These are phyloP conservation scores for Arabidopsis suecica DNA, from an alignment of 345 rosid genomes.

Conservation along the genomic window DNA sequence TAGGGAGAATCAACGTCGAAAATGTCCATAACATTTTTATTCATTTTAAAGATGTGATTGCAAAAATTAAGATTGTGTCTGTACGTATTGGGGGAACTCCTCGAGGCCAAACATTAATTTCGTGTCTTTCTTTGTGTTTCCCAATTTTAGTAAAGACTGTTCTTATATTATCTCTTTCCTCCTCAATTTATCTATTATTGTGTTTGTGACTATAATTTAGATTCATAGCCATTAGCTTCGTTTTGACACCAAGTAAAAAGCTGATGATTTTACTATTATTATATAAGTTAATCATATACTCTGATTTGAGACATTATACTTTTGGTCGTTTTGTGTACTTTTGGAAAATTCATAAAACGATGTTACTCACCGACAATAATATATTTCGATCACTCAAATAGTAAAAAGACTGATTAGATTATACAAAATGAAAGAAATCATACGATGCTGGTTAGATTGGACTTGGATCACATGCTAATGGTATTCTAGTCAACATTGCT, in stretches of 20 bases:
- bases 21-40: neutral
- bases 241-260: neutral
- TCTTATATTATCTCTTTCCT: neutral
- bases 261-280: neutral
- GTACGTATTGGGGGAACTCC: constrained; percentile 27
- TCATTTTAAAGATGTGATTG: constrained; percentile 26
- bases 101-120: constrained; percentile 47
- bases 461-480: neutral
- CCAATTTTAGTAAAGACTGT: constrained; percentile 20
- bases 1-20: constrained; percentile 21
- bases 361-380: neutral
- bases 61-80: constrained; percentile 37
- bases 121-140: constrained; percentile 40
- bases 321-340: neutral
- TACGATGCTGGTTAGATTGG: too few relatives aligned
- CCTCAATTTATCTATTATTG: neutral
- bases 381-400: neutral
- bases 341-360: neutral
- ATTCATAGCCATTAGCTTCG: neutral
- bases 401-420: neutral
- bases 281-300: neutral
- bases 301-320: neutral
- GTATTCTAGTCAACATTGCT: neutral
- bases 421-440: too few relatives aligned
- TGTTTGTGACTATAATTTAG: neutral